Percentiles rank a stretch among this genome's conserved stretches.
phyloP scores from a whole-genome alignment of 805 yeast genomes.

The Wickerhamiella spandovensis region DNA sequence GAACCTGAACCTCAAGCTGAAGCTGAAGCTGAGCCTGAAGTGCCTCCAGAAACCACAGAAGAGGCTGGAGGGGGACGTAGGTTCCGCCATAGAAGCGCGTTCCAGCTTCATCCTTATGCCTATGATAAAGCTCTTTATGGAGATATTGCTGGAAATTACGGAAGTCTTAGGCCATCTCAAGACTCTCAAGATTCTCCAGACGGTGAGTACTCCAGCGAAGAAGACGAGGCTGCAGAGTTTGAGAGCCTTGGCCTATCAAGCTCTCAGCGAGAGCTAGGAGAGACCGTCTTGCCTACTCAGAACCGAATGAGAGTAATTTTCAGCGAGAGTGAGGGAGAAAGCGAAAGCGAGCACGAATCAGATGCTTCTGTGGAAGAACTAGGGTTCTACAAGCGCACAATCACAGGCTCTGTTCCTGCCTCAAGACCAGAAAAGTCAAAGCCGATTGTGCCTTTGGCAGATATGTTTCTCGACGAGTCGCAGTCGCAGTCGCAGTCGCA shows the following conservation, averaged over 20 bases:
- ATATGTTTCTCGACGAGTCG: not conserved
- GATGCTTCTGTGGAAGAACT: not conserved
- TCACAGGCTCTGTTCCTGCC: not conserved
- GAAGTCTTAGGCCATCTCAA: not conserved
- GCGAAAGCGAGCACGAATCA: not conserved
- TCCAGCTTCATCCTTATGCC: constrained; percentile 3
- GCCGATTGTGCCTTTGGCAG: not conserved
- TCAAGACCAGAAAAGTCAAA: not conserved
- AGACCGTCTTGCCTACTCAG: not conserved
- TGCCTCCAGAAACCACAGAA: not conserved
- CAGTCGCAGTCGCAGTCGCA: constrained; percentile 3
- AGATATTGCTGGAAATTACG: not conserved
- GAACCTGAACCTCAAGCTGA: too few relatives aligned
- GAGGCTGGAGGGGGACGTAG: too few relatives aligned
- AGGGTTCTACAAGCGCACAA: not conserved
- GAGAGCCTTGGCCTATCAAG: not conserved
- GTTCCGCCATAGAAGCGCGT: not conserved
- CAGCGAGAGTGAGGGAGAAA: not conserved
- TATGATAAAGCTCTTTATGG: constrained; percentile 4
- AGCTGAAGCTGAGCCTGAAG: too few relatives aligned
- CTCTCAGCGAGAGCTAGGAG: not conserved
- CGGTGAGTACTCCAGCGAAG: not conserved
- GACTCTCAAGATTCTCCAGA: not conserved
- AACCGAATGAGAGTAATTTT: not conserved
- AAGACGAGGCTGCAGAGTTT: not conserved